Conservation (phyloP, 2,329 filamentous ascomycete species). For the Cladorrhinum sp. region DNA sequence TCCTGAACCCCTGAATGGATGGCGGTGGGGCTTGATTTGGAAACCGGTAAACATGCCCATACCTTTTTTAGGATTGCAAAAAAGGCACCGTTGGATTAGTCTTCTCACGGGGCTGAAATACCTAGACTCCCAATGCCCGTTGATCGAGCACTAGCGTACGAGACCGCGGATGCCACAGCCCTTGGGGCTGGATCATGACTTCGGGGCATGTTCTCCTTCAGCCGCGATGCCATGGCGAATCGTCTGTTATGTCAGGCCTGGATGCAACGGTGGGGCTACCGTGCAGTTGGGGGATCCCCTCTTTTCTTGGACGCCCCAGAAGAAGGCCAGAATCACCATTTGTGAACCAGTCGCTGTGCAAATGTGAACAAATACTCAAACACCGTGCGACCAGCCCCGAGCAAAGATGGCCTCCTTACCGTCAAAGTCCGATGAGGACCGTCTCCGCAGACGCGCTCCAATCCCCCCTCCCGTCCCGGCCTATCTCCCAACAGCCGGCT, state of each 20-base stretch:
- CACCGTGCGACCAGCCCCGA: not conserved
- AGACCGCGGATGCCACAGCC: not conserved
- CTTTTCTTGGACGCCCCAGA: not conserved
- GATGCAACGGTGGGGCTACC: not conserved
- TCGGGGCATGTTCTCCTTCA: not conserved
- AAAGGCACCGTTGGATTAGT: too few species aligned
- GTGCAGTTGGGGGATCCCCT: not conserved
- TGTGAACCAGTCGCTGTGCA: too few species aligned
- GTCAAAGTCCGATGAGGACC: conserved; percentile 13
- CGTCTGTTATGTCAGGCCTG: too few species aligned
- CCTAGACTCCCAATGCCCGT: not conserved
- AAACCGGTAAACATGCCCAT: too few species aligned
- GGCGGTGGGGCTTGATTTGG: too few species aligned
- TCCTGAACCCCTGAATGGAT: too few species aligned
- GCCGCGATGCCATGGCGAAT: not conserved
- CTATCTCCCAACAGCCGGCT: conserved; percentile 22
- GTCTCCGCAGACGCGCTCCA: conserved; percentile 42
- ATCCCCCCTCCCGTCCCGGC: conserved; percentile 49
- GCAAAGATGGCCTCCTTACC: not conserved
- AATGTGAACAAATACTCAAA: not conserved
- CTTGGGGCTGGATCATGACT: not conserved
- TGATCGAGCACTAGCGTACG: too few species aligned
- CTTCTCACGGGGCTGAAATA: not conserved
- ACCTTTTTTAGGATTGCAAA: too few species aligned
- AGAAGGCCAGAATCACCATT: too few species aligned